Evolutionary conservation across 1,284 basidiomycete genomes (phyloP).

Genomic region (Leccinum subatratum): DNA sequence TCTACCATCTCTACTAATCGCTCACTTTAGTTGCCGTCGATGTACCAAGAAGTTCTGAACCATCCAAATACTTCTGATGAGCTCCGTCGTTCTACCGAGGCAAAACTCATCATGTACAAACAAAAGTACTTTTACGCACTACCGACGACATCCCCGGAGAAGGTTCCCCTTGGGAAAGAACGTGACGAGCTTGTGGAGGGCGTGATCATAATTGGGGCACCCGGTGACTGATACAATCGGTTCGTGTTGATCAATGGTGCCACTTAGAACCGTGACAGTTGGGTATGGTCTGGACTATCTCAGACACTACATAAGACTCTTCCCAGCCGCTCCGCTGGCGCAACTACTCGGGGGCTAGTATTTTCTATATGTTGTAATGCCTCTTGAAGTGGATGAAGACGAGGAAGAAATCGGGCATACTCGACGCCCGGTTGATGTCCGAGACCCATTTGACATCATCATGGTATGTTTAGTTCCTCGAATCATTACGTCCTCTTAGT

Average conservation of each 20-base stretch:
- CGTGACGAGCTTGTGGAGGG: conserved; percentile 69
- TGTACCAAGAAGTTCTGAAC: conserved; percentile 73
- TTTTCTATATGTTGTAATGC: conserved; percentile 57
- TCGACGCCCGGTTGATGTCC: conserved; percentile 34
- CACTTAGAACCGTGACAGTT: conserved; percentile 36
- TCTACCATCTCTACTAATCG: conserved; percentile 7
- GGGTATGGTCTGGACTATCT: conserved; percentile 64
- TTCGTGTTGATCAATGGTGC: conserved; percentile 35
- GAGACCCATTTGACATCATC: conserved; percentile 48
- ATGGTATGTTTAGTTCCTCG: conserved; percentile 39
- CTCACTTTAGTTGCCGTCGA: conserved; percentile 50
- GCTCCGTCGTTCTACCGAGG: conserved; percentile 63
- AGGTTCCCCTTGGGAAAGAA: conserved; percentile 51
- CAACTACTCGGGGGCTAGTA: conserved; percentile 67
- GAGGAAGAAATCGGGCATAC: conserved; percentile 34
- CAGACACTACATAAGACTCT: conserved; percentile 62
- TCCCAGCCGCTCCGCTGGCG: conserved; percentile 59
- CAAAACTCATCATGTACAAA: conserved; percentile 63
- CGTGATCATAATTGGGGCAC: conserved; percentile 67
- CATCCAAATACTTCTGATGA: conserved; percentile 75
- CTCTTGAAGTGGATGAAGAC: conserved; percentile 44
- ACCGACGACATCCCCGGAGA: conserved; percentile 44
- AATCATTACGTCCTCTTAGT: neutral
- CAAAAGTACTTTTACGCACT: conserved; percentile 55
- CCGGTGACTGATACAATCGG: conserved; percentile 69